Conservation (phyloP, 305 asterid genomes). For the Fraxinus xanthoxyloides region DNA sequence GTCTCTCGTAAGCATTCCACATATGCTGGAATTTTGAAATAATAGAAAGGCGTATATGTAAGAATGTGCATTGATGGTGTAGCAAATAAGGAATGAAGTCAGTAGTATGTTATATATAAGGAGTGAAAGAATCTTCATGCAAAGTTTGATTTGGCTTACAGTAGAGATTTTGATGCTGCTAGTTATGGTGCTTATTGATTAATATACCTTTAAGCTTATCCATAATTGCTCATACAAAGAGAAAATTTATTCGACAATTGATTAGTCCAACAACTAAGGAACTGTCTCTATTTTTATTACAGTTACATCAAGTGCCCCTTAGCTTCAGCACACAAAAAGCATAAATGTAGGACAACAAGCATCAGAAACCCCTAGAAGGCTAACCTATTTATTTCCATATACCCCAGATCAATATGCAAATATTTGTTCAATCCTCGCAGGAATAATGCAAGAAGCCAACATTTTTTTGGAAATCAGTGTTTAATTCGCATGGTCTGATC, state of each 20-base stretch:
- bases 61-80: not conserved
- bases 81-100: not conserved
- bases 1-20: not conserved
- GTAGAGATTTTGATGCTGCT: constrained; percentile 10
- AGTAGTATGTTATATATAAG: not conserved
- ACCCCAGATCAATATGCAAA: not conserved
- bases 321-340: not conserved
- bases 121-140: not conserved
- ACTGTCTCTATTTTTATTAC: not conserved
- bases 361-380: not conserved
- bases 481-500: not conserved
- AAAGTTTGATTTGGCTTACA: not conserved
- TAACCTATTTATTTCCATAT: not conserved
- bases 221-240: not conserved
- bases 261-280: not conserved
- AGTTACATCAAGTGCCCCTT: not conserved
- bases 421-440: not conserved
- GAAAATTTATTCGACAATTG: not conserved
- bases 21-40: not conserved
- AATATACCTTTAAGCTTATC: not conserved
- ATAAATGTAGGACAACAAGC: not conserved
- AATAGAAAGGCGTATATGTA: not conserved
- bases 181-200: not conserved
- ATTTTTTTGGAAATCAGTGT: not conserved
- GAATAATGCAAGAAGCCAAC: not conserved